A percentile compares a stretch with the other conserved stretches of the same genome.
phyloP scores from a whole-genome alignment of 2,329 filamentous ascomycete genomes.

The Chalaropsis thielavioides region DNA sequence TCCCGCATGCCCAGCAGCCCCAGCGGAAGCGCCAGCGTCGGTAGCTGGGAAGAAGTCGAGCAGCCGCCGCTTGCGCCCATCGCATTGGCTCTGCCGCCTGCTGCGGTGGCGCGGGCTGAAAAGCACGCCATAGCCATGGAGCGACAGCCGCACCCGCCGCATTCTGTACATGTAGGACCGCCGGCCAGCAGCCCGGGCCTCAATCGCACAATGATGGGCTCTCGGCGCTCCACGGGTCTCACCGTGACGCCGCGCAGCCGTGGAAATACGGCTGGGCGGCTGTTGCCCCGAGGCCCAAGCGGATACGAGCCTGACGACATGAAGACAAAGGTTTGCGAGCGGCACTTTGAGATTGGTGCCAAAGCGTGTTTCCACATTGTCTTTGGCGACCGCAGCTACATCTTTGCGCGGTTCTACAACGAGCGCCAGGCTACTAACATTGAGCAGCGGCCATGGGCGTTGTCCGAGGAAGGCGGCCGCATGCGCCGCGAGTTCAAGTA shows the following conservation, averaged over 20 bases:
- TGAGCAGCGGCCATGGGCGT: constrained; percentile 71
- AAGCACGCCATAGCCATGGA: constrained; percentile 10
- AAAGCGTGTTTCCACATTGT: constrained; percentile 93
- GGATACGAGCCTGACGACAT: constrained; percentile 74
- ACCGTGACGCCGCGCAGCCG: constrained; percentile 27
- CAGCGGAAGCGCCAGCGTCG: constrained; percentile 11
- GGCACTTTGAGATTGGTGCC: constrained; percentile 77
- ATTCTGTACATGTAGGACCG: constrained; percentile 13
- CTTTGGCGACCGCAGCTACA: constrained; percentile 88
- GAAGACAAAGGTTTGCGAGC: constrained; percentile 58
- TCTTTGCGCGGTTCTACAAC: constrained; percentile 83
- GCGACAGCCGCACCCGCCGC: constrained; percentile 17
- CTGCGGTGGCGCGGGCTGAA: constrained; percentile 26
- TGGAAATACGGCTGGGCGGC: constrained; percentile 22
- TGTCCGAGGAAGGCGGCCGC: constrained; percentile 41
- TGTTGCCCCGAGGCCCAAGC: constrained; percentile 62
- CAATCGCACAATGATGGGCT: not conserved
- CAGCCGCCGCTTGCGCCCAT: constrained; percentile 37
- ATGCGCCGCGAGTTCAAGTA: constrained; percentile 72
- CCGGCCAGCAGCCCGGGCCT: constrained; percentile 19
- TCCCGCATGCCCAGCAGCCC: constrained; percentile 39
- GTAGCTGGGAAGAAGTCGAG: constrained; percentile 45
- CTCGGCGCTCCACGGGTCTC: not conserved
- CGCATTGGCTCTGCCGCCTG: constrained; percentile 35
- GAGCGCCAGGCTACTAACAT: constrained; percentile 68